Conservation (phyloP, 257 asterid genomes). For the Petrea volubilis region DNA sequence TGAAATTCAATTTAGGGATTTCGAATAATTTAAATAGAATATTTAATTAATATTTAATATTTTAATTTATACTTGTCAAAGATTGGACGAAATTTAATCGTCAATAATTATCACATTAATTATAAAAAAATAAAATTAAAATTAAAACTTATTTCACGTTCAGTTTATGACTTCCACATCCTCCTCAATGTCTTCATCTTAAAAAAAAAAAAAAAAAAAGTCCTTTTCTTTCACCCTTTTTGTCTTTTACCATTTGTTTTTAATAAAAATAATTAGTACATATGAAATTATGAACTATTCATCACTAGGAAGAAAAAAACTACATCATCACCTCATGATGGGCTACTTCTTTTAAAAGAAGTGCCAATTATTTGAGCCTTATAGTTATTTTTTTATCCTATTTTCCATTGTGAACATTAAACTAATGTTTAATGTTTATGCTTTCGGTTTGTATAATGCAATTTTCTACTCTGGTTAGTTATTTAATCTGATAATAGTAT, state of each 20-base stretch:
- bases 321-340: background rate
- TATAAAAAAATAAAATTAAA: background rate
- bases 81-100: too few relatives aligned
- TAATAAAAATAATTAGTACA: background rate
- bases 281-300: background rate
- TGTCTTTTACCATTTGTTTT: background rate
- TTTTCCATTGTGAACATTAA: background rate
- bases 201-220: too few relatives aligned
- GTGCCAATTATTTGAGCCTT: background rate
- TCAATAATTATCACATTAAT: background rate
- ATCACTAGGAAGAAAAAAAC: background rate
- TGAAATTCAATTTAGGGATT: too few relatives aligned
- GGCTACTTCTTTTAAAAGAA: background rate
- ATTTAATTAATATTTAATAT: too few relatives aligned
- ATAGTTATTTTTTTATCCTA: background rate
- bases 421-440: too few relatives aligned
- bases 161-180: constrained; percentile 12
- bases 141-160: background rate
- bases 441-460: too few relatives aligned
- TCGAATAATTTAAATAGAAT: too few relatives aligned
- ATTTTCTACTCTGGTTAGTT: too few relatives aligned
- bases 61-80: too few relatives aligned
- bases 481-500: too few relatives aligned
- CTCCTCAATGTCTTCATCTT: background rate
- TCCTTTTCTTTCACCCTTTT: background rate